Conservation (phyloP, 495 filamentous ascomycete genomes). For the Aspergillus homomorphus region DNA sequence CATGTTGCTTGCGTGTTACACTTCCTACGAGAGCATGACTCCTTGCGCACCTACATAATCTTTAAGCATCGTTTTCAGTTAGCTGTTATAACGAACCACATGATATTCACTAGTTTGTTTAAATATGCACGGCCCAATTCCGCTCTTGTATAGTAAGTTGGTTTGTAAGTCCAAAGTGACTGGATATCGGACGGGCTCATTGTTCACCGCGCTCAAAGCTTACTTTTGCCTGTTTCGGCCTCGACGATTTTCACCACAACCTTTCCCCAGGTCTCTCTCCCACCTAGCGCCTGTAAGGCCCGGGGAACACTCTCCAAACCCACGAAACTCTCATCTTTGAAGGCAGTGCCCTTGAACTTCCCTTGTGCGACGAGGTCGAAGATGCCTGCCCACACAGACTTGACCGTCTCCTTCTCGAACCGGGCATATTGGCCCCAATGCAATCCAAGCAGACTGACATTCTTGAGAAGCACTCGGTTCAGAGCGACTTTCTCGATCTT, state of each 20-base stretch:
- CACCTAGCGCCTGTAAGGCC: slow-evolving; percentile 73
- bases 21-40: slow-evolving; percentile 50
- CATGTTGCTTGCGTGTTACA: slow-evolving; percentile 40
- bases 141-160: neutral
- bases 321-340: slow-evolving; percentile 74
- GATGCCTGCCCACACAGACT: slow-evolving; percentile 75
- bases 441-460: slow-evolving; percentile 83
- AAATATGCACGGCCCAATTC: neutral
- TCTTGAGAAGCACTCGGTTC: slow-evolving; percentile 91
- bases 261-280: slow-evolving; percentile 90
- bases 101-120: neutral
- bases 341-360: slow-evolving; percentile 79
- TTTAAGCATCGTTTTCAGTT: neutral
- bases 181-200: neutral
- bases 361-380: slow-evolving; percentile 71
- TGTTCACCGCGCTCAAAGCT: slow-evolving; percentile 30
- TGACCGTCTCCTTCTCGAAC: slow-evolving; percentile 68
- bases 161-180: neutral
- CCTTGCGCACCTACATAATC: slow-evolving; percentile 50
- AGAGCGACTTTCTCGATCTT: slow-evolving; percentile 86
- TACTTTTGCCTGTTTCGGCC: slow-evolving; percentile 41
- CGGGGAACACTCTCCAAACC: slow-evolving; percentile 76
- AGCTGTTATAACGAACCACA: neutral
- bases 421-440: slow-evolving; percentile 86
- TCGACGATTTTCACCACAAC: slow-evolving; percentile 85